Evolutionary conservation across 805 yeast genomes (phyloP).

Genomic region (Wilhelminamyces savonicus): DNA sequence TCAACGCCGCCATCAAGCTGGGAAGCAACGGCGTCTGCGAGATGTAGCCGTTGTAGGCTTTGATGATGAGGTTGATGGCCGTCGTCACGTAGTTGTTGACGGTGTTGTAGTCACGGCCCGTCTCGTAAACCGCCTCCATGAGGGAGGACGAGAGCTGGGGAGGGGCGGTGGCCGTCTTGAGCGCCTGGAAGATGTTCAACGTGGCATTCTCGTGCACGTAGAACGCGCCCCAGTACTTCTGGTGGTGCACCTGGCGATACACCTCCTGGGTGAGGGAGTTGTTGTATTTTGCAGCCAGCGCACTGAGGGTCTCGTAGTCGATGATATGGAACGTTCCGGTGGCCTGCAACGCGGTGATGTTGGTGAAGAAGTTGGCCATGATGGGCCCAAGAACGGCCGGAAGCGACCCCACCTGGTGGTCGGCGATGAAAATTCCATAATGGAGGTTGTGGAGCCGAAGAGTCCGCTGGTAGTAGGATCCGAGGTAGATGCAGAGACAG

Average conservation of each 20-base stretch:
- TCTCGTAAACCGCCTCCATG: conserved; percentile 22
- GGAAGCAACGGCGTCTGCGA: conserved; percentile 13
- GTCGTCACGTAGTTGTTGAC: conserved; percentile 15
- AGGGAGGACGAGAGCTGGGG: conserved; percentile 15
- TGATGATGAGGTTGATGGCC: conserved; percentile 10
- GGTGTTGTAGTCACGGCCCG: conserved; percentile 29
- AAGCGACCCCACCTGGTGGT: conserved; percentile 11
- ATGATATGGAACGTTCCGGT: conserved; percentile 20
- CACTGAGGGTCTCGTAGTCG: conserved; percentile 10
- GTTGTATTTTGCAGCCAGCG: conserved; percentile 13
- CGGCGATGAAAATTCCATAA: conserved; percentile 22
- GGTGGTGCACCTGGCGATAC: conserved; percentile 22
- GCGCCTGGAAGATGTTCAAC: conserved; percentile 13
- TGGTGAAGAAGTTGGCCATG: conserved; percentile 12
- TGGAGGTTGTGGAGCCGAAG: conserved; percentile 14
- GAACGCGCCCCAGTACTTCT: conserved; percentile 23
- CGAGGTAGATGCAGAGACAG: conserved; percentile 28
- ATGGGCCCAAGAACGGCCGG: conserved; percentile 19
- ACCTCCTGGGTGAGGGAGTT: conserved; percentile 20
- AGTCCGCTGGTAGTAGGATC: conserved; percentile 18
- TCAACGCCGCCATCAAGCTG: conserved; percentile 8
- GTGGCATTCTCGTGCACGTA: conserved; percentile 25
- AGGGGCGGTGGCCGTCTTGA: conserved; percentile 6
- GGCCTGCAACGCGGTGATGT: conserved; percentile 12
- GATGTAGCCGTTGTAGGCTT: conserved; percentile 9